phyloP scores from a whole-genome alignment of 345 rosid species.

The Odontarrhena argentea region DNA sequence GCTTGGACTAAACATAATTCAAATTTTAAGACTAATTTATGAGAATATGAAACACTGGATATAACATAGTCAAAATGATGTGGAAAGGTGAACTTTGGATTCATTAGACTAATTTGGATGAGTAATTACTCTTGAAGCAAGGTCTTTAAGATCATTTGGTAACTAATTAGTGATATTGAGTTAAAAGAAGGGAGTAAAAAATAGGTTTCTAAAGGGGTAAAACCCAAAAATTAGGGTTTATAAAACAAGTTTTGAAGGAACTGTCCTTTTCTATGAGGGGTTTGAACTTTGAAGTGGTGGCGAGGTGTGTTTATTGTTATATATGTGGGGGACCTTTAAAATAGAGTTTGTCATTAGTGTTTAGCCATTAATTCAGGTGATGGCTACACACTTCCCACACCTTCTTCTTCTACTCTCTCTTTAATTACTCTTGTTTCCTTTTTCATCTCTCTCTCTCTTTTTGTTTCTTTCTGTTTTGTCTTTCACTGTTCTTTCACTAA shows the following conservation, averaged over 20 bases:
- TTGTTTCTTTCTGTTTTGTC: slow-evolving; percentile 26
- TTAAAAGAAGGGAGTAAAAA: background rate
- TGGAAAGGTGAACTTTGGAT: too few relatives aligned
- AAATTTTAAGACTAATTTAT: too few relatives aligned
- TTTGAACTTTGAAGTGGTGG: background rate
- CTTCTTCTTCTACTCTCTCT: slow-evolving; percentile 21
- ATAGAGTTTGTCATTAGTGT: slow-evolving; percentile 32
- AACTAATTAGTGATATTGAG: background rate
- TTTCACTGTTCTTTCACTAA: slow-evolving; percentile 27
- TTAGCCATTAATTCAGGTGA: slow-evolving; percentile 40
- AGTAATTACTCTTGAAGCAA: background rate
- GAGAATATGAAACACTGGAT: background rate
- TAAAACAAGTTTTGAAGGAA: background rate
- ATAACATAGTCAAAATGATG: background rate
- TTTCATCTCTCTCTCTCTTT: slow-evolving; percentile 14
- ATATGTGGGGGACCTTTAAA: slow-evolving; percentile 21
- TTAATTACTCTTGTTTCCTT: slow-evolving; percentile 32
- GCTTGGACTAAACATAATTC: too few relatives aligned
- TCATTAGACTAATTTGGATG: background rate
- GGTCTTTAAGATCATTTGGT: background rate
- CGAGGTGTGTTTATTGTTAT: background rate
- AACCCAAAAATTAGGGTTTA: background rate
- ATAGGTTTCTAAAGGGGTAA: background rate
- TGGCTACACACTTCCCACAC: slow-evolving; percentile 17
- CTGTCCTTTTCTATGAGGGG: slow-evolving; percentile 9